Conservation (phyloP, 176 grass and related monocot species). For the Ampelocalamus luodianensis region DNA sequence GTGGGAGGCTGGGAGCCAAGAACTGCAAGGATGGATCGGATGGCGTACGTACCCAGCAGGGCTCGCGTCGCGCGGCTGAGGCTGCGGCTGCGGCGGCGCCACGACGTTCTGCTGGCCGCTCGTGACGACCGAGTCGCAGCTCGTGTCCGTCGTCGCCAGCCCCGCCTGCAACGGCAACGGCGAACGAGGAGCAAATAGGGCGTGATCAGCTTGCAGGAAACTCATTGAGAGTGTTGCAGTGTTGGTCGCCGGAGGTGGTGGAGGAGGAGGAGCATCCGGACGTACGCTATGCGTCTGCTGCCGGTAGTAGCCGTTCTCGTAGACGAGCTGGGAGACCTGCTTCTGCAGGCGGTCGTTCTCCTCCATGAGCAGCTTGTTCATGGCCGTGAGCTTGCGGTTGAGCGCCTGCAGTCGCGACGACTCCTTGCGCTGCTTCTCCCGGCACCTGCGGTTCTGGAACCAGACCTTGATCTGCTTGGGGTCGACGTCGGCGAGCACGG, state of each 20-base stretch:
- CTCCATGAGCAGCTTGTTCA: slow-evolving; percentile 95
- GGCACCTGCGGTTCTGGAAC: slow-evolving; percentile 86
- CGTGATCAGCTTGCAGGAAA: background rate
- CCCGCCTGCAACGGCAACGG: slow-evolving; percentile 51
- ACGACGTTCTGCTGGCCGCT: slow-evolving; percentile 62
- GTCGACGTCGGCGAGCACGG: slow-evolving; percentile 67
- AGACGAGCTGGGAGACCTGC: slow-evolving; percentile 78
- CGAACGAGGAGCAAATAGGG: background rate
- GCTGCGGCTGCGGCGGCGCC: slow-evolving; percentile 29
- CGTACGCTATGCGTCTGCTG: slow-evolving; percentile 62
- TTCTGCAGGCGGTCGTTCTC: slow-evolving; percentile 91
- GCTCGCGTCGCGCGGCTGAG: slow-evolving; percentile 57
- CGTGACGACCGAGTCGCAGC: slow-evolving; percentile 84
- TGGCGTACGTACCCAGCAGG: slow-evolving; percentile 58
- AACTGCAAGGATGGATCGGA: background rate
- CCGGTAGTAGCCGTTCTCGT: slow-evolving; percentile 74
- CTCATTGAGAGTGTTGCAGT: background rate
- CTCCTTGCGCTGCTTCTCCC: slow-evolving; percentile 92
- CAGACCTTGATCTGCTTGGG: slow-evolving; percentile 94
- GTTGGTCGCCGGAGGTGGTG: background rate
- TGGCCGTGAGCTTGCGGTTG: slow-evolving; percentile 79
- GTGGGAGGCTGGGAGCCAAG: background rate
- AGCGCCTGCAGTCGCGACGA: slow-evolving; percentile 61
- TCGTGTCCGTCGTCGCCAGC: slow-evolving; percentile 62
- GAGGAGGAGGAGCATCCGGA: background rate